Evolutionary conservation across 1,139 yeast species (phyloP), one percentile per base, ranked within the genome.

Genomic region (Yamadazyma trypodendri): DNA sequence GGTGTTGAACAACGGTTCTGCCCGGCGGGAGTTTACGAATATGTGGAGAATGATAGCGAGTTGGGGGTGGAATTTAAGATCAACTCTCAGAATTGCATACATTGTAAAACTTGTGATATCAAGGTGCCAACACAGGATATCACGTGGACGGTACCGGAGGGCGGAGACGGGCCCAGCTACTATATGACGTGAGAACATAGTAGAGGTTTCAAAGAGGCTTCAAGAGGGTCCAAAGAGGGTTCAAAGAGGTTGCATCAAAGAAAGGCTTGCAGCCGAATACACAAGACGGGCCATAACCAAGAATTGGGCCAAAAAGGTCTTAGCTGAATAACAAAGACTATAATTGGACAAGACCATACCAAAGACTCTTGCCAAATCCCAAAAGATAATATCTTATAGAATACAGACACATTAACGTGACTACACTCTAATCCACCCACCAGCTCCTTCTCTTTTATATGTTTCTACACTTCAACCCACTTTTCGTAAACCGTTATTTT

Each of bases 21-120:
- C 57, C 98, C 98, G 7, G 98, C 98, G 16, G 98, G 98, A 18
- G 98, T 92, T 10, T 92, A 92, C 59, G 98, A 92, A 62, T 92
- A 88, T 55, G 72, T 88, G 18, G 84, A 84, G 44, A 94, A 85
- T 54, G 80, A 75, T 37, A 56, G 56, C 11, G 74, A 77, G 38
- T 60, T 66, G 9, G 94, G 94, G 3, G 95, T 88, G 22, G 75
- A 79, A 53, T 90, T 92, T 65, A 94, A 88, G 60, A 90, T 92
- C 61, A 92, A 92, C 63, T 77, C 95, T 16, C 98, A 92, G 61
- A 92, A 92, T 63, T 92, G 98, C 68, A 89, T 92, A 48, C 98
- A 92, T 61, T 92, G 98, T 68, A 92, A 92, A 65, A 90, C 97
- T 1, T 92, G 98, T 68, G 98, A 92, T 63, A 92, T 92, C 59